Conservation (phyloP, 345 rosid genomes). For the Linum usitatissimum region DNA sequence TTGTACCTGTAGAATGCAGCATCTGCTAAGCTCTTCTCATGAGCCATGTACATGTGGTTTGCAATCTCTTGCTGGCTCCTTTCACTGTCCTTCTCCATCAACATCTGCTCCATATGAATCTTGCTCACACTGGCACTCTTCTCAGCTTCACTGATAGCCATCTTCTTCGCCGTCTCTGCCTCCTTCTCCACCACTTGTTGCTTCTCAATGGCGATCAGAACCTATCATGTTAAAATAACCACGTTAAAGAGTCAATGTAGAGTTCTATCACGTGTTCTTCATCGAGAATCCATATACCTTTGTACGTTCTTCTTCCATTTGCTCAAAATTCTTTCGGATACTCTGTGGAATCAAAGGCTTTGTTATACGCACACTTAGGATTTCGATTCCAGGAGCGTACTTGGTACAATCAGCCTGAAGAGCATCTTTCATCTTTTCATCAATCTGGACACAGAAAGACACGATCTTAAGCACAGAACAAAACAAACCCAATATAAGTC, state of each 20-base stretch:
- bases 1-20: constrained; percentile 74
- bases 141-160: constrained; percentile 92
- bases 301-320: constrained; percentile 91
- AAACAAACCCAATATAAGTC: too few relatives aligned
- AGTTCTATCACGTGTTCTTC: neutral
- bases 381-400: constrained; percentile 89
- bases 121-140: constrained; percentile 71
- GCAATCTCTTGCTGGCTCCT: constrained; percentile 74
- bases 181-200: constrained; percentile 87
- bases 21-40: constrained; percentile 72
- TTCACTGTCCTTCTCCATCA: constrained; percentile 79
- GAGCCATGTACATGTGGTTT: constrained; percentile 67
- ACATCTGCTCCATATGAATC: constrained; percentile 74
- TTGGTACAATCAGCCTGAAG: constrained; percentile 84
- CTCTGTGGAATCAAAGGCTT: constrained; percentile 75
- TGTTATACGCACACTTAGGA: constrained; percentile 83
- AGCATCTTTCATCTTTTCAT: constrained; percentile 92
- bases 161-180: constrained; percentile 73
- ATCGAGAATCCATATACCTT: constrained; percentile 34
- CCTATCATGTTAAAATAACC: constrained; percentile 23
- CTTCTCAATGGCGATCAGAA: constrained; percentile 68
- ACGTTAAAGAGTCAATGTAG: neutral
- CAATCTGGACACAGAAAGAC: constrained; percentile 41
- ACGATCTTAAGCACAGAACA: too few relatives aligned
- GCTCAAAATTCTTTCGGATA: constrained; percentile 69